Evolutionary conservation across 2,329 filamentous ascomycete genomes (phyloP), one percentile per base, ranked within the genome.

Genomic region (Byssoonygena ceratinophila): DNA sequence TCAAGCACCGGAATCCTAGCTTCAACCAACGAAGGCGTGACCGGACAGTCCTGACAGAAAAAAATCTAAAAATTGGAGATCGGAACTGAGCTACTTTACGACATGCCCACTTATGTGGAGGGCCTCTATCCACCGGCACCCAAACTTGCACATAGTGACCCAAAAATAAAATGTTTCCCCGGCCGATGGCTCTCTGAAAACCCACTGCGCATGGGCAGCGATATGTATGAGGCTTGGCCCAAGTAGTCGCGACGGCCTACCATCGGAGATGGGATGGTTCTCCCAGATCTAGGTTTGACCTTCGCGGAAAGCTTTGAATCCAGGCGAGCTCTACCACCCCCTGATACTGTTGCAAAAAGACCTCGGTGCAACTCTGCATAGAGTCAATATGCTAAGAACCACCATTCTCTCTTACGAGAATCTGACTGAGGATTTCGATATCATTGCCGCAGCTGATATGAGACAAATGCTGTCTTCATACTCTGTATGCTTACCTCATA

Each of bases 21-120:
- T 40, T 36, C 49, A 18, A 7, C 49, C 49, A 37, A 40, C 45
- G 40, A 44, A 34, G 49, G 39, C 39, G 40, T 51, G 31, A 45
- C 49, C 31, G 40, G 50, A 41, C 50, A 52, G 8, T 52, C 43
- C 34, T 34, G 25, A 40, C 31, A 31, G 12, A 47, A 52, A 47
- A 52, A 52, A 52, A 46, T 41, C 36, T 32, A 52, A 52, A 52
- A 52, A 47, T 32, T 52, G 50, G 50, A 52, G 50, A 46, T 52
- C 43, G 11, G 49, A 16, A 44, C n/a, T 45, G 40, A 51, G 49
- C 49, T 43, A 51, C 37, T 44, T 36, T 51, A 29, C 48, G 48
- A 51, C 22, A 43, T 32, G 48, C 39, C 48, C 48, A 51, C 48
- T 51, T 44, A 36, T 51, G 50, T 46, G 43, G 50, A 40, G 50